A percentile compares a stretch with the other conserved stretches of the same genome.
Evolutionary conservation across 192 early-diverging fungal species (phyloP).

Genomic region (Coemansia sp.): DNA sequence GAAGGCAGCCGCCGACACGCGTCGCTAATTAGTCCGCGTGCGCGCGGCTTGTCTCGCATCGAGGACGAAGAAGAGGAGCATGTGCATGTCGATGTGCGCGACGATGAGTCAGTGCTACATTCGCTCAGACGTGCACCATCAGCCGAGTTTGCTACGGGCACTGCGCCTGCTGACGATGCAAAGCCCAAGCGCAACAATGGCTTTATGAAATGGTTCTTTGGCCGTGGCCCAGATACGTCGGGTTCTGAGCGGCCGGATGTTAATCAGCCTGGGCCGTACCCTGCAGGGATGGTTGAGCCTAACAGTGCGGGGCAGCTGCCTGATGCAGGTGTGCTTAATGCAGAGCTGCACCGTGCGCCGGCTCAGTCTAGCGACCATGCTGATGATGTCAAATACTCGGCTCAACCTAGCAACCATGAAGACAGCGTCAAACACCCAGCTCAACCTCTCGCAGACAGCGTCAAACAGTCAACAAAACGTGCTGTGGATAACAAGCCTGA

Average conservation of each 20-base stretch:
- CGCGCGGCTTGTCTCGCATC: conserved; percentile 21
- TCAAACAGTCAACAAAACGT: neutral
- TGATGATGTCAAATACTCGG: neutral
- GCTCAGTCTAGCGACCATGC: neutral
- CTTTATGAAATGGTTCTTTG: conserved; percentile 27
- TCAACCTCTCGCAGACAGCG: neutral
- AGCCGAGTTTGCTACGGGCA: neutral
- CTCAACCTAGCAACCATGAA: no score
- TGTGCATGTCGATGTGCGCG: conserved; percentile 8
- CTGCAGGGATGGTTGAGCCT: neutral
- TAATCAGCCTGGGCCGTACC: neutral
- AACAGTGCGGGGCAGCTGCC: neutral
- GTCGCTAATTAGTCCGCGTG: conserved; percentile 16
- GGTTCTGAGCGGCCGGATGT: neutral
- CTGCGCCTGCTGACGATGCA: neutral
- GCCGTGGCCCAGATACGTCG: neutral
- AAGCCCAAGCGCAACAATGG: neutral
- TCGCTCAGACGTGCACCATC: conserved; percentile 27
- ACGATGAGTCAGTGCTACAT: conserved; percentile 15
- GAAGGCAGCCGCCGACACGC: conserved; percentile 17
- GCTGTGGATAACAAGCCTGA: neutral
- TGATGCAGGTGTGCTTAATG: conserved; percentile 2
- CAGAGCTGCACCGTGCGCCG: neutral
- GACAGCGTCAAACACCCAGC: neutral
- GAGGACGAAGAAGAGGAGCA: conserved; percentile 14